Evolutionary conservation across 1,139 yeast genomes (phyloP).

Genomic region (Geotrichum reessii): DNA sequence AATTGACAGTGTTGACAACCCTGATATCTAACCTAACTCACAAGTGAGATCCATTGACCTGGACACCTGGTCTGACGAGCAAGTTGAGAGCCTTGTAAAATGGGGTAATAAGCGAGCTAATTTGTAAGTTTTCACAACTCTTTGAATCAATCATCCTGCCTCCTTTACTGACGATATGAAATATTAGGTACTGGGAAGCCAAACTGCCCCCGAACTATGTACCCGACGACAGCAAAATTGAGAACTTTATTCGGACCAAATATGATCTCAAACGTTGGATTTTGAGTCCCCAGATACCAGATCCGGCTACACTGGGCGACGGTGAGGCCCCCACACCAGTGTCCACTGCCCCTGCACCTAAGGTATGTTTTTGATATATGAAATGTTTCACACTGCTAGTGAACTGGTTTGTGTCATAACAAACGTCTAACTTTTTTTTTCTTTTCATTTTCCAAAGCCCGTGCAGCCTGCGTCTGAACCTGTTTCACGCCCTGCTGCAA

Average conservation of each 20-base stretch:
- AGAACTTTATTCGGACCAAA: constrained; percentile 83
- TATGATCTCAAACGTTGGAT: constrained; percentile 90
- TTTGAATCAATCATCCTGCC: background rate
- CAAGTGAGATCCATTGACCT: constrained; percentile 67
- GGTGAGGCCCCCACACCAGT: constrained; percentile 1
- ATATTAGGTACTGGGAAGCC: constrained; percentile 60
- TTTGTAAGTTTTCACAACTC: constrained; percentile 31
- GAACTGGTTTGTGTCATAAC: background rate
- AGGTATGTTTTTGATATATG: background rate
- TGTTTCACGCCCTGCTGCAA: background rate
- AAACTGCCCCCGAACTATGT: constrained; percentile 62
- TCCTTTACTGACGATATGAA: background rate
- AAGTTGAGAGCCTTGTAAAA: constrained; percentile 69
- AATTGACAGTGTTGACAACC: background rate
- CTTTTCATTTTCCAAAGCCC: background rate
- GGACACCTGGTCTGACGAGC: constrained; percentile 96
- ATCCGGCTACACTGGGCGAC: constrained; percentile 45
- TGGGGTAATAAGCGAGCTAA: constrained; percentile 88
- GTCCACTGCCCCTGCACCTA: background rate
- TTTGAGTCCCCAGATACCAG: constrained; percentile 47
- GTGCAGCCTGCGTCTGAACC: background rate
- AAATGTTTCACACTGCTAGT: background rate
- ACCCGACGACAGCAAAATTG: constrained; percentile 83
- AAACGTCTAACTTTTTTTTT: background rate
- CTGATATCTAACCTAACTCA: background rate